phyloP scores from a whole-genome alignment of 2,329 filamentous ascomycete genomes.

The Fulvia fulva region DNA sequence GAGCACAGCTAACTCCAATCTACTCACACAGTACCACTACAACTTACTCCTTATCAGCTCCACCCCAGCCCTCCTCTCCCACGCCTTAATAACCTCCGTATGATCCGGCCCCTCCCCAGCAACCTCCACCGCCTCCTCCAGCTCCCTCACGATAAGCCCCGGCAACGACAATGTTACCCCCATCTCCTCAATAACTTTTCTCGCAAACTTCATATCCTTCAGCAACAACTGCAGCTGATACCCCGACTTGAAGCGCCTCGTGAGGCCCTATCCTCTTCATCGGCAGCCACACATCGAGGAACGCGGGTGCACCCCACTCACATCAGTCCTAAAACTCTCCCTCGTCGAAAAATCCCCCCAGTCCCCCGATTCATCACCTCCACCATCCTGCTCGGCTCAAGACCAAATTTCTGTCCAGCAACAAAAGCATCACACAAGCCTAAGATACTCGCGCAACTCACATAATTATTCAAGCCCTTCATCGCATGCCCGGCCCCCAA shows the following conservation, averaged over 20 bases:
- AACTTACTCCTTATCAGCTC: conserved; percentile 27
- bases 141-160: conserved; percentile 25
- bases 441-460: conserved; percentile 21
- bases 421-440: conserved; percentile 30
- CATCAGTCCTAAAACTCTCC: conserved; percentile 21
- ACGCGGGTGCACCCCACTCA: neutral
- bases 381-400: conserved; percentile 35
- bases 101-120: conserved; percentile 30
- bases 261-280: conserved; percentile 13
- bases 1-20: too few relatives aligned
- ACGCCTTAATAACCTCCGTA: conserved; percentile 31
- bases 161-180: conserved; percentile 27
- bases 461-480: conserved; percentile 35
- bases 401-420: conserved; percentile 33
- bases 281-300: too few relatives aligned
- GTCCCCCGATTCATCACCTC: conserved; percentile 40
- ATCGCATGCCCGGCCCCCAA: conserved; percentile 32
- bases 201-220: conserved; percentile 34
- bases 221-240: conserved; percentile 32
- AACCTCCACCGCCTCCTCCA: conserved; percentile 26
- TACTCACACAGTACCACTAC: too few relatives aligned
- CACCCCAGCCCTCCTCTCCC: conserved; percentile 31
- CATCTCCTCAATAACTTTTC: conserved; percentile 30
- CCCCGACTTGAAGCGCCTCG: conserved; percentile 27
- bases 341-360: conserved; percentile 36